Base-by-base conservation (phyloP, 495 filamentous ascomycete genomes). In the Lineolata rhizophorae region DNA sequence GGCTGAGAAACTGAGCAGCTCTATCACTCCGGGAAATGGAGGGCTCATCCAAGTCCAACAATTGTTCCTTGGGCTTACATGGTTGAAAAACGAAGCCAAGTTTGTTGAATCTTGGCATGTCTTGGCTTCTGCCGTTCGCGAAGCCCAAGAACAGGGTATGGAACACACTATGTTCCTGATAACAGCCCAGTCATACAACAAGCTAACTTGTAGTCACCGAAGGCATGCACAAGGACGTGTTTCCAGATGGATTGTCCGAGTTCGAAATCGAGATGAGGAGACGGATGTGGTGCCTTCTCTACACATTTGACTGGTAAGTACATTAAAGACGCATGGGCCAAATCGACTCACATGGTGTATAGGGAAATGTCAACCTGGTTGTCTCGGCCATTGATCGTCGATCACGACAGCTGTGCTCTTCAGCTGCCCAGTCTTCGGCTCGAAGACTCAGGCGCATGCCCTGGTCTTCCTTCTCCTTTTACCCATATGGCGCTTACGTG, bases 61-160 rank as follows among this genome's bases (percentile, higher is more conserved):
- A 39, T 41, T 62, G 9, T 62, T 65, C 36, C 43, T 65, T 2
- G 60, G 51, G n/a, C 53, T 53, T 3, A 52, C 51, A 26, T 68
- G 59, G 60, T 60, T 48, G 39, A 67, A 68, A 44, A 57, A 56
- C 10, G 60, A 62, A 29, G 55, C 55, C 27, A 43, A 52, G n/a
- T 65, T 63, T 41, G 52, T 57, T 3, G 61, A 65, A 27, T 54
- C 58, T 1, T 65, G 64, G 61, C 61, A 65, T 44, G 46, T 52
- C 9, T 34, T 67, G 20, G 44, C 53, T 25, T 37, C 42, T 29
- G 52, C 55, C 11, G 59, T 65, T 29, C 54, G 56, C 6, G 61
- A 61, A 18, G 62, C 60, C 0, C 60, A 62, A 35, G 62, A 67
- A 35, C 50, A 61, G 32, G 61, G 61, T 58, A 50, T 18, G 20